Evolutionary conservation across 2,329 filamentous ascomycete genomes (phyloP), one percentile per base, ranked within the genome.

Genomic region (Aureobasidium leucospermi): DNA sequence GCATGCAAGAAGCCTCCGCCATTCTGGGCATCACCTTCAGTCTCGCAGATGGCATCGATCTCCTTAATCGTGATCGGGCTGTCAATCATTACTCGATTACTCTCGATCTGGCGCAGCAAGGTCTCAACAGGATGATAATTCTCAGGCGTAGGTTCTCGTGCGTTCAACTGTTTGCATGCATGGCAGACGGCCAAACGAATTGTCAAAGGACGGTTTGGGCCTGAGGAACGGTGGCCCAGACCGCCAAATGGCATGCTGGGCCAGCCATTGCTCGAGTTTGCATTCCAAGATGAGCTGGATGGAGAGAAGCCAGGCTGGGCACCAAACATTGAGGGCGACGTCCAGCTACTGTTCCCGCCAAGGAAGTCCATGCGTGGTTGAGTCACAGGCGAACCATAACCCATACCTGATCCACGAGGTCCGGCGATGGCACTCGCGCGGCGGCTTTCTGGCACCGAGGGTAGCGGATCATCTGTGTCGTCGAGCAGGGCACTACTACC

Each of bases 1-100:
- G 88, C 80, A 36, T 88, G 85, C 68, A 99, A 95, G 29, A 82
- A 87, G n/a, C 94, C 94, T 46, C 93, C 93, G 47, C 94, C 94
- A 67, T 97, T 97, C 61, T 86, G 84, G 2, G 78, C 71, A 67
- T 88, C 95, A 60, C 94, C 94, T 70, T 96, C 90, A 0, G 93
- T 96, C 67, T 97, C 93, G 71, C 89, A 94, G 61, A 95, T 87
- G 60, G 89, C 85, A 41, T 93, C 79, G 66, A 97, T 80, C 67
- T 96, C 92, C 29, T 79, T 80, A 68, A 78, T 84, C 72, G 64
- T 67, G 78, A 71, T 78, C 84, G 66, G 76, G 70, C 79, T 73
- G 60, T 86, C 82, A 58, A 79, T 79, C 1, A 45, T 29, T 36
- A 76, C 76, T 58, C 85, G 84, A 32, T 89, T 79, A 58, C 83